Evolutionary conservation across 2,329 filamentous ascomycete species (phyloP).

Genomic region (Colletotrichum lentis): DNA sequence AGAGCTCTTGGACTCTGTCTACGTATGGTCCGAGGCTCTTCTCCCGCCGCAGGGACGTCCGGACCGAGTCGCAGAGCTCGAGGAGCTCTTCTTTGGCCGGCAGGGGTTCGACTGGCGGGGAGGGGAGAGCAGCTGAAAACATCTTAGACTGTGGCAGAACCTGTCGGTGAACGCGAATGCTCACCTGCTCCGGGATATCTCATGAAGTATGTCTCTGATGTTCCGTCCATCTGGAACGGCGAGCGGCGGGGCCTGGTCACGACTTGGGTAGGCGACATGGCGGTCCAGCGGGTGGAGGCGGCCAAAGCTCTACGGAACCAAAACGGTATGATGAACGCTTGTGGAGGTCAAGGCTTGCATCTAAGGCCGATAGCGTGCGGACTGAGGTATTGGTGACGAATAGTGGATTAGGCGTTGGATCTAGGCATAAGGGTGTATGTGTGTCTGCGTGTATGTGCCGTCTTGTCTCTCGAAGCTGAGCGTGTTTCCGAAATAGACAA

Average conservation of each 20-base stretch:
- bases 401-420: background rate
- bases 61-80: slow-evolving; percentile 54
- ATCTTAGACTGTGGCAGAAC: slow-evolving; percentile 4
- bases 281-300: background rate
- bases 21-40: slow-evolving; percentile 46
- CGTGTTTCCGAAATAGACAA: background rate
- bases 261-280: slow-evolving; percentile 34
- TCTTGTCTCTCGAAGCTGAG: background rate
- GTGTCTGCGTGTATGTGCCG: background rate
- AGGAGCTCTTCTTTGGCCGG: slow-evolving; percentile 43
- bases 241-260: slow-evolving; percentile 19
- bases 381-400: background rate
- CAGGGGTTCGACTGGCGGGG: slow-evolving; percentile 20
- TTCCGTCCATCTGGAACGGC: slow-evolving; percentile 29
- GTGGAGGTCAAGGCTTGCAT: slow-evolving; percentile 6
- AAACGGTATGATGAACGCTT: background rate
- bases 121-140: slow-evolving; percentile 8
- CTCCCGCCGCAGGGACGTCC: slow-evolving; percentile 47
- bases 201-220: slow-evolving; percentile 29
- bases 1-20: slow-evolving; percentile 51
- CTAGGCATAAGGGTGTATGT: background rate
- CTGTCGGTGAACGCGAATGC: background rate
- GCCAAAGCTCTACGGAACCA: background rate
- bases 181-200: slow-evolving; percentile 33
- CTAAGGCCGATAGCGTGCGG: background rate